These are phyloP conservation scores for Jatropha multifida DNA, from an alignment of 441 rosid species.

Conservation along the genomic window DNA sequence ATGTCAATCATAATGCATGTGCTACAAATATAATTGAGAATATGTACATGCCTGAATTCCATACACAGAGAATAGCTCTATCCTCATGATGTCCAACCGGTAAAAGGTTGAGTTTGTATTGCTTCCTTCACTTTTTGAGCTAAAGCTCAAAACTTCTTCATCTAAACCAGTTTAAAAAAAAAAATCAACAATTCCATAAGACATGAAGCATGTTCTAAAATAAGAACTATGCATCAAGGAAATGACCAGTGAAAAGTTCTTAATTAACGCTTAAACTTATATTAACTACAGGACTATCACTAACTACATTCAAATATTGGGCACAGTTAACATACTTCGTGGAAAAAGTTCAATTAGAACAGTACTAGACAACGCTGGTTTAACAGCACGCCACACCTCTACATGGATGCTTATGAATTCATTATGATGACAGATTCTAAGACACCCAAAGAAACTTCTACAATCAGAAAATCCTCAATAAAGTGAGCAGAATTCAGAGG, in stretches of 20 bases:
- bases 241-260: not conserved
- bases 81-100: slow-evolving; percentile 72
- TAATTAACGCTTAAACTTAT: not conserved
- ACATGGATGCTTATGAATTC: slow-evolving; percentile 2
- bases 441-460: slow-evolving; percentile 1
- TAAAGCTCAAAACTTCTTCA: slow-evolving; percentile 45
- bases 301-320: not conserved
- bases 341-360: slow-evolving; percentile 1
- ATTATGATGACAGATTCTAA: not conserved
- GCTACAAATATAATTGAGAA: slow-evolving; percentile 14
- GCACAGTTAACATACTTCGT: not conserved
- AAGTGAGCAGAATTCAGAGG: not conserved
- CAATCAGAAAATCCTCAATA: not conserved
- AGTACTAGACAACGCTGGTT: not conserved
- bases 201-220: not conserved
- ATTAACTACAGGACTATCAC: not conserved
- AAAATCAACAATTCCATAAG: slow-evolving; percentile 16
- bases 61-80: slow-evolving; percentile 76
- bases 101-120: slow-evolving; percentile 55
- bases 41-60: slow-evolving; percentile 66
- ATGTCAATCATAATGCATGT: not conserved
- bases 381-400: not conserved
- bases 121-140: slow-evolving; percentile 44
- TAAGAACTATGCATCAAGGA: not conserved
- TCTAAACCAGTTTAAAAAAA: slow-evolving; percentile 38